Evolutionary conservation across 495 filamentous ascomycete species (phyloP), one percentile per base, ranked within the genome.

Genomic region (Parathielavia appendiculata): DNA sequence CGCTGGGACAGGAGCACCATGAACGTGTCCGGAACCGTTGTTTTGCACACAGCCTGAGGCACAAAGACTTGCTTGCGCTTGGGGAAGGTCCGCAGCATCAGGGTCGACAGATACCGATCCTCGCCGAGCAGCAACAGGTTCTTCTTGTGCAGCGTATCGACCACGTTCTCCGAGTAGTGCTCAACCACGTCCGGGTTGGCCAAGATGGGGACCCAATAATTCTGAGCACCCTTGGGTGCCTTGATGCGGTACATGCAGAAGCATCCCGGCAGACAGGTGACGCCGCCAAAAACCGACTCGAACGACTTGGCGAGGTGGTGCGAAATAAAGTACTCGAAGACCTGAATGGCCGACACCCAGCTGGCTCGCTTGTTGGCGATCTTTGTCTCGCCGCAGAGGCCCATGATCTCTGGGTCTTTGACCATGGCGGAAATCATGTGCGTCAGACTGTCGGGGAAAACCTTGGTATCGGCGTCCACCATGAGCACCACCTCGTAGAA

Each of bases 211-310:
- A 99, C 95, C 95, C 93, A 99, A 75, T 96, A 97, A 74, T 97
- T 97, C 71, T 97, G 90, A 16, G 89, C 95, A 36, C 93, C 93
- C 76, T 99, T 99, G 47, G 95, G 95, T 3, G 93, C 88, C 73
- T 99, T 99, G 81, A 99, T 96, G 63, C 95, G 88, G 75, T 99
- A 99, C 95, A 99, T 99, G 79, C 91, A 96, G 85, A 99, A 99
- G 79, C 95, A 99, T 48, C 95, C 95, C 4, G 95, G 95, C 26
- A 99, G 79, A 82, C 95, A 99, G 64, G 95, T 99, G 23, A 99
- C 95, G 87, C 95, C 95, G 69, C 95, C 95, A 68, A 99, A 99
- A 54, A 96, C 88, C 7, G 92, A 96, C 71, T 99, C 95, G 75
- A 99, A 99, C 8, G 91, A 89, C 68, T 99, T 99, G 52, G 90